These are phyloP conservation scores for Chrysosporium keratinophilum DNA, from an alignment of 2,329 filamentous ascomycete species.

Conservation along the genomic window DNA sequence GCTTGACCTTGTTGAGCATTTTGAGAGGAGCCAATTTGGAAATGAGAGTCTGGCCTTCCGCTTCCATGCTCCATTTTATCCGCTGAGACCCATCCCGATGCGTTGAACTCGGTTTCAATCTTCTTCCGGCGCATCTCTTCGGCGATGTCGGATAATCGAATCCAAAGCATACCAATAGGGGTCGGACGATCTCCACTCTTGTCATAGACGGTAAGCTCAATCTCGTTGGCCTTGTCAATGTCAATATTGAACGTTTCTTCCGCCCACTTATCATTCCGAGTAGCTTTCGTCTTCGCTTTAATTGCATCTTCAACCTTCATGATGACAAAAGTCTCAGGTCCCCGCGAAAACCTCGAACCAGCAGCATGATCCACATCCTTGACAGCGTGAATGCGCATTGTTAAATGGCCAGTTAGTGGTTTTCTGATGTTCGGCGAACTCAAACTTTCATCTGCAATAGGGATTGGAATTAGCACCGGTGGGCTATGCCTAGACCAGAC, in stretches of 20 bases:
- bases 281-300: conserved; percentile 75
- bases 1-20: conserved; percentile 17
- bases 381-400: conserved; percentile 75
- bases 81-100: conserved; percentile 91
- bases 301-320: conserved; percentile 95
- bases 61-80: conserved; percentile 71
- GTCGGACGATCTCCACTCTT: conserved; percentile 83
- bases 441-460: conserved; percentile 72
- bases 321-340: conserved; percentile 88
- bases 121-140: conserved; percentile 96
- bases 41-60: conserved; percentile 45
- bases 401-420: conserved; percentile 83
- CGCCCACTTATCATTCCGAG: conserved; percentile 80
- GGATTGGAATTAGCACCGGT: conserved; percentile 23
- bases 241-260: conserved; percentile 85
- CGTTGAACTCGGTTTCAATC: conserved; percentile 91
- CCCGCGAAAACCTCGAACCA: conserved; percentile 69
- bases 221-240: conserved; percentile 97
- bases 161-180: conserved; percentile 91
- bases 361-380: conserved; percentile 91
- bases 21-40: conserved; percentile 33
- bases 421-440: conserved; percentile 92
- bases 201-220: conserved; percentile 95
- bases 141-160: conserved; percentile 90
- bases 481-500: neutral